Evolutionary conservation across 441 rosid genomes (phyloP).

Genomic region (Syzygium malaccense): DNA sequence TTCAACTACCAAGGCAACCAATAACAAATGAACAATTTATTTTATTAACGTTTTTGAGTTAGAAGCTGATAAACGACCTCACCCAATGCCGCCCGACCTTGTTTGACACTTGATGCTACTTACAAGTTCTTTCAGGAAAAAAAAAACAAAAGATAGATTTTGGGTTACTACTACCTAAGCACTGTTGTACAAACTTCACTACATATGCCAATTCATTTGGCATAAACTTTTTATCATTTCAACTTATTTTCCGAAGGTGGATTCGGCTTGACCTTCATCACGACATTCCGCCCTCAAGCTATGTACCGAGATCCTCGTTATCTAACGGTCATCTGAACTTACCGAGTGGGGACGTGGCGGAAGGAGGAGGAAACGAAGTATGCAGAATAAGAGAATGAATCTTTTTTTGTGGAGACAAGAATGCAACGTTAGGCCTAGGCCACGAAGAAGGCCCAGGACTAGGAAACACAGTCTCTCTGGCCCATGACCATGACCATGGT

Average conservation of each 20-base stretch:
- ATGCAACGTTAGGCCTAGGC: background rate
- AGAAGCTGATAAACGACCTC: background rate
- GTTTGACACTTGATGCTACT: background rate
- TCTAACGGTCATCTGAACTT: background rate
- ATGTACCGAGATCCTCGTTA: background rate
- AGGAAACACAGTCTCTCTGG: background rate
- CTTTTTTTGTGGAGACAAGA: background rate
- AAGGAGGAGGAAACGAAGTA: background rate
- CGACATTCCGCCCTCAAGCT: background rate
- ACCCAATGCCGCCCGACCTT: background rate
- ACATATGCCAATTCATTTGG: background rate
- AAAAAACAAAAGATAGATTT: background rate
- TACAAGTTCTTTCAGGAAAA: background rate
- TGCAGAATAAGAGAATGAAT: background rate
- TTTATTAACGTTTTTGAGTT: background rate
- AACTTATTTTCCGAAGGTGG: background rate
- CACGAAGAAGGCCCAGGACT: background rate
- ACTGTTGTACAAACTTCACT: background rate
- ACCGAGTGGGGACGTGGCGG: background rate
- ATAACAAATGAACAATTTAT: background rate
- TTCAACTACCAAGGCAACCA: background rate
- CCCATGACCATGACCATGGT: background rate
- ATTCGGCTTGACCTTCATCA: background rate
- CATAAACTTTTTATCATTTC: background rate
- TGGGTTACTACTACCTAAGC: background rate